These are phyloP conservation scores for Yarrowia sp. DNA, from an alignment of 805 yeast species.

Conservation along the genomic window DNA sequence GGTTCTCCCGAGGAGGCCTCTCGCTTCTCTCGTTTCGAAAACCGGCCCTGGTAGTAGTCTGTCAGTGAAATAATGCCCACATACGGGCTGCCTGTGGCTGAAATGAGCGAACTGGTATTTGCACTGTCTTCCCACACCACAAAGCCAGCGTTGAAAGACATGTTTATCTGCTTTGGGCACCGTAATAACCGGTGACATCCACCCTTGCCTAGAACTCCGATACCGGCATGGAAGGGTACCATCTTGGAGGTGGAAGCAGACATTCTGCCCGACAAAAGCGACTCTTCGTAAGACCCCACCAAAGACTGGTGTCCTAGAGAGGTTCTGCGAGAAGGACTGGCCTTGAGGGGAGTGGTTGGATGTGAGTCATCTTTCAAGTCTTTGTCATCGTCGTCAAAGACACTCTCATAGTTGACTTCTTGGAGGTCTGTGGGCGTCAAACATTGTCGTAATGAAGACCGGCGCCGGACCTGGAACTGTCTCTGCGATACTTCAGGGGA, in stretches of 20 bases:
- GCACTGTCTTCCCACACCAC: slow-evolving; percentile 34
- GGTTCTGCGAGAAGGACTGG: slow-evolving; percentile 9
- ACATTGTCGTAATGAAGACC: slow-evolving; percentile 22
- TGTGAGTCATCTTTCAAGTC: neutral
- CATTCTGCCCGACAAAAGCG: slow-evolving; percentile 38
- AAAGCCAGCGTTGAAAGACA: slow-evolving; percentile 38
- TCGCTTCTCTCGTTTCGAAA: neutral
- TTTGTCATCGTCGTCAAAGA: slow-evolving; percentile 22
- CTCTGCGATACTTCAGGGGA: slow-evolving; percentile 9
- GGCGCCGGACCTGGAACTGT: slow-evolving; percentile 19
- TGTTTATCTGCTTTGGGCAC: slow-evolving; percentile 34
- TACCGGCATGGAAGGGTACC: slow-evolving; percentile 33
- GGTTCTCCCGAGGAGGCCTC: neutral
- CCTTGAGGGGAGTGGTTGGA: neutral
- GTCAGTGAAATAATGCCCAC: slow-evolving; percentile 35
- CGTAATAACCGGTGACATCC: slow-evolving; percentile 31
- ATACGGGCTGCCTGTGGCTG: slow-evolving; percentile 34
- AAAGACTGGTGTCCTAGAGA: slow-evolving; percentile 30
- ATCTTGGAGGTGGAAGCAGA: slow-evolving; percentile 35
- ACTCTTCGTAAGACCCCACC: slow-evolving; percentile 41
- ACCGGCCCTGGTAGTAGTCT: slow-evolving; percentile 4
- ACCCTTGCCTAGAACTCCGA: slow-evolving; percentile 38
- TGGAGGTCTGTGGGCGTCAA: slow-evolving; percentile 14
- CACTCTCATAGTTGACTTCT: slow-evolving; percentile 1
- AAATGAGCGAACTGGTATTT: slow-evolving; percentile 11